phyloP scores from a whole-genome alignment of 306 rosid genomes.

The Cicer bijugum region DNA sequence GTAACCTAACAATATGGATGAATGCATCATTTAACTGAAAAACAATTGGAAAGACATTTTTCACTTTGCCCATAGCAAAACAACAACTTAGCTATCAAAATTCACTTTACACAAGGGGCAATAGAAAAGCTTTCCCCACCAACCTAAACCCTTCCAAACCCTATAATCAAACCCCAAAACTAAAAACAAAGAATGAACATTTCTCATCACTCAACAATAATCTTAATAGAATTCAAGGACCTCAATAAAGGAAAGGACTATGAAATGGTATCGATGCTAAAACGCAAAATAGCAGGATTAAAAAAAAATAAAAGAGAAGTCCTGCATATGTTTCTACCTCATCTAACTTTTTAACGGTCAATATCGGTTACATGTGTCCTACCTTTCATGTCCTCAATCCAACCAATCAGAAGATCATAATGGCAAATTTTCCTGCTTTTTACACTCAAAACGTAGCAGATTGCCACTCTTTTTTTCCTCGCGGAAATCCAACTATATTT shows the following conservation, averaged over 20 bases:
- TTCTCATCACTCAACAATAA: conserved; percentile 72
- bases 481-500: conserved; percentile 62
- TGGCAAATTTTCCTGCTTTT: conserved; percentile 59
- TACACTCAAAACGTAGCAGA: conserved; percentile 61
- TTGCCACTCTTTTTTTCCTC: conserved; percentile 48
- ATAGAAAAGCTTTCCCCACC: conserved; percentile 64
- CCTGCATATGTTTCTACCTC: conserved; percentile 69
- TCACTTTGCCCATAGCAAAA: conserved; percentile 56
- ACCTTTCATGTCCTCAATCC: conserved; percentile 79
- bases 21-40: conserved; percentile 43
- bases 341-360: conserved; percentile 75
- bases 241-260: conserved; percentile 50
- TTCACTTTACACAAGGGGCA: conserved; percentile 82
- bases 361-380: conserved; percentile 77
- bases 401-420: conserved; percentile 73
- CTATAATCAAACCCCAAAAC: conserved; percentile 61
- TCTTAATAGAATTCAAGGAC: conserved; percentile 57
- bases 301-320: conserved; percentile 45
- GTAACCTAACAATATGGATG: neutral
- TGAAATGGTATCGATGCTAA: conserved; percentile 49
- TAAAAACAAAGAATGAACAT: conserved; percentile 65
- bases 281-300: conserved; percentile 60
- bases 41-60: conserved; percentile 44
- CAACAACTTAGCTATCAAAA: conserved; percentile 82
- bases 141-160: conserved; percentile 80